Percentiles rank a stretch among this genome's conserved stretches.
Evolutionary conservation across 306 rosid genomes (phyloP).

Genomic region (Dryas drummondii): DNA sequence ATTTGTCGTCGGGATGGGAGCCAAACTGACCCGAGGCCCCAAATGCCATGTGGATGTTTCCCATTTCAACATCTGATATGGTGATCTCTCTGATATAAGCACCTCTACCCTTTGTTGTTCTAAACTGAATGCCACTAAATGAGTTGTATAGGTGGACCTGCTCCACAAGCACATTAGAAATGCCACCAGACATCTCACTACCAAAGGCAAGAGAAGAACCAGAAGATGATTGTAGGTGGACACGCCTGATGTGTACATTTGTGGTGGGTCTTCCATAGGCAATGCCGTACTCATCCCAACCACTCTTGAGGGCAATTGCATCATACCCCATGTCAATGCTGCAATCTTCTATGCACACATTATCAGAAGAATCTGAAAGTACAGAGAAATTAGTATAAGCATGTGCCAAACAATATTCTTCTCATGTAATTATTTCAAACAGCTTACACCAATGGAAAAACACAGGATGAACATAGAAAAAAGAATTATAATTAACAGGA

Average conservation of each 20-base stretch:
- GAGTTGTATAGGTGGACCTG: slow-evolving; percentile 70
- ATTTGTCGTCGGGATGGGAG: slow-evolving; percentile 81
- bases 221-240: slow-evolving; percentile 61
- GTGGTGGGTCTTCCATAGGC: slow-evolving; percentile 81
- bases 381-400: background rate
- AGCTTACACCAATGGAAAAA: background rate
- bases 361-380: slow-evolving; percentile 84
- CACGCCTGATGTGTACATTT: slow-evolving; percentile 73
- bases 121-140: slow-evolving; percentile 58
- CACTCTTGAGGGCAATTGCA: slow-evolving; percentile 87
- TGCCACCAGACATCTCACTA: slow-evolving; percentile 98
- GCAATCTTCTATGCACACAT: slow-evolving; percentile 91
- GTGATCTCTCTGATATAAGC: slow-evolving; percentile 68
- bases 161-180: slow-evolving; percentile 68
- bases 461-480: background rate
- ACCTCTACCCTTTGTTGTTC: slow-evolving; percentile 85
- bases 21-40: slow-evolving; percentile 74
- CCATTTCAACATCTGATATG: slow-evolving; percentile 58
- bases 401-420: background rate
- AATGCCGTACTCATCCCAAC: slow-evolving; percentile 99
- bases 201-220: slow-evolving; percentile 88
- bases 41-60: slow-evolving; percentile 49
- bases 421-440: background rate
- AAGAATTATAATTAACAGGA: background rate
- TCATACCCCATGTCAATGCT: slow-evolving; percentile 66